Evolutionary conservation across 2,329 filamentous ascomycete species (phyloP).

Genomic region (Colletotrichum tabaci): DNA sequence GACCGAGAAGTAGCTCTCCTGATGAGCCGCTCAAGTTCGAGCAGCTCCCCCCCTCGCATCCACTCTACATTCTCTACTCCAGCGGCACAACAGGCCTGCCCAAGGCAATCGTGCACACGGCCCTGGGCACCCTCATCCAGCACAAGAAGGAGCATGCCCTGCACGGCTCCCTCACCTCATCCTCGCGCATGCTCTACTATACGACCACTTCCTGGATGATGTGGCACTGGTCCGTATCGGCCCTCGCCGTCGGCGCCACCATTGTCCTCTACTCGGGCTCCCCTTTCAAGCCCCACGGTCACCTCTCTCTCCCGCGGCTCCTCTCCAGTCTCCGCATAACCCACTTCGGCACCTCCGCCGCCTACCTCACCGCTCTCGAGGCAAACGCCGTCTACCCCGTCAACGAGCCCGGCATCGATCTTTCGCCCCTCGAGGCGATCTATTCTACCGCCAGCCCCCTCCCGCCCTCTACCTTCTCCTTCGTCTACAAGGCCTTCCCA

Average conservation of each 20-base stretch:
- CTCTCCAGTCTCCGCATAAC: slow-evolving; percentile 87
- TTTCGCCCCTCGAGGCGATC: slow-evolving; percentile 82
- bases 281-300: slow-evolving; percentile 84
- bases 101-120: slow-evolving; percentile 95
- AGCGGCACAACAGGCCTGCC: slow-evolving; percentile 90
- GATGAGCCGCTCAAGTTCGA: slow-evolving; percentile 74
- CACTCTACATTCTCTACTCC: slow-evolving; percentile 94
- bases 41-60: slow-evolving; percentile 87
- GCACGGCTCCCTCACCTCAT: slow-evolving; percentile 83
- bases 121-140: slow-evolving; percentile 90
- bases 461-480: slow-evolving; percentile 92
- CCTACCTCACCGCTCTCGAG: slow-evolving; percentile 92
- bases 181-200: slow-evolving; percentile 89
- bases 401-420: slow-evolving; percentile 66
- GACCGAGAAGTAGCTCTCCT: slow-evolving; percentile 49
- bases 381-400: slow-evolving; percentile 78
- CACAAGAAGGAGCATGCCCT: slow-evolving; percentile 97
- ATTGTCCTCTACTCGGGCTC: slow-evolving; percentile 93
- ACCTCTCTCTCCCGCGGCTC: slow-evolving; percentile 85
- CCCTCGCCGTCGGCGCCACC: slow-evolving; percentile 85
- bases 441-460: slow-evolving; percentile 96
- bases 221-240: slow-evolving; percentile 98
- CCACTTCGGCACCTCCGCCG: slow-evolving; percentile 95
- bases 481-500: slow-evolving; percentile 89
- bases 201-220: slow-evolving; percentile 99